Base-by-base conservation (phyloP, 1,284 basidiomycete species). In the Pyrrhoderma noxium region DNA sequence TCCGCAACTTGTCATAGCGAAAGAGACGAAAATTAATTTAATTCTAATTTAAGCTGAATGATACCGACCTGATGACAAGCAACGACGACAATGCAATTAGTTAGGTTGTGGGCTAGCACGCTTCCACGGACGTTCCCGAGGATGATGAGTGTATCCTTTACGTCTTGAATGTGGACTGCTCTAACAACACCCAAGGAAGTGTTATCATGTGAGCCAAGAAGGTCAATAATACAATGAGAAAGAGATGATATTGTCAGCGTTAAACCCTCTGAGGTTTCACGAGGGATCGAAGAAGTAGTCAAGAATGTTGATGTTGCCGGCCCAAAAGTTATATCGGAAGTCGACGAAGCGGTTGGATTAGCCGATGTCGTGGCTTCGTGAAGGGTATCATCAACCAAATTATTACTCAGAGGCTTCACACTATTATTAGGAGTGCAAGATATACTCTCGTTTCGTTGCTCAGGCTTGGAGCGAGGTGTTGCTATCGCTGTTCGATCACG, bases 51-150 rank as follows among this genome's bases (percentile, higher is more conserved):
- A 42, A 42, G 11, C 3, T n/a, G 31, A 22, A 45, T 27, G 21
- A 36, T 3, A 57, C 68, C 39, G 58, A 87, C 88, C 75, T 91
- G 89, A 64, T 89, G 88, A 59, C 83, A 85, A 2, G 78, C 80
- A 3, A 86, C 67, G 14, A 77, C 75, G n/a, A 92, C 64, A 5
- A 80, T 65, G 57, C 82, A 87, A 25, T 72, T 63, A 3, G 65
- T 64, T 18, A 89, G 47, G 54, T 81, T 74, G 56, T 86, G 79
- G 1, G 90, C 64, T 52, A 92, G 69, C 5, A 82, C 77, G 58
- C 87, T 89, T 1, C 88, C 86, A 2, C 74, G 61, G 40, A 90
- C 70, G 7, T 63, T 57, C 0, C 85, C 85, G 3, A 89, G 68
- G 8, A 91, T 60, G 16, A 92, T 59, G 1, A 90, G 61, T 23